Evolutionary conservation across 805 yeast genomes (phyloP).

Genomic region (Zygosaccharomyces lentus): DNA sequence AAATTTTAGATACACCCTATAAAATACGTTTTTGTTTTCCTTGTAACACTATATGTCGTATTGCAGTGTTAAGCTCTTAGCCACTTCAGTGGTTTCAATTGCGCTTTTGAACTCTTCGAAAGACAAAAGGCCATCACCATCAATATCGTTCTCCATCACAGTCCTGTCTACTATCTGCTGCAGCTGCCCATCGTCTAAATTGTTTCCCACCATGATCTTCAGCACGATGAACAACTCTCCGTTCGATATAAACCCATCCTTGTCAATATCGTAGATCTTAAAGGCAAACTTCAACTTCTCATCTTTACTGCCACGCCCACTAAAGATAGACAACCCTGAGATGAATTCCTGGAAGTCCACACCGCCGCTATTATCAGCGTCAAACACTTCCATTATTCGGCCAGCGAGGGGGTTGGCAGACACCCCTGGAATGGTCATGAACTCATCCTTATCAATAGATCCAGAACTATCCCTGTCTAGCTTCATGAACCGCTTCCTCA

Average conservation of each 20-base stretch:
- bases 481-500: slow-evolving; percentile 91
- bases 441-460: slow-evolving; percentile 84
- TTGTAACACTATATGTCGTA: slow-evolving; percentile 25
- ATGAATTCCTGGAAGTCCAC: slow-evolving; percentile 96
- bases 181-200: slow-evolving; percentile 76
- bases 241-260: slow-evolving; percentile 91
- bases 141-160: slow-evolving; percentile 84
- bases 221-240: slow-evolving; percentile 91
- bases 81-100: slow-evolving; percentile 51
- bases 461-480: slow-evolving; percentile 91
- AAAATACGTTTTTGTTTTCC: neutral
- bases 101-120: slow-evolving; percentile 83
- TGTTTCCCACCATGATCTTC: slow-evolving; percentile 95
- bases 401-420: slow-evolving; percentile 84
- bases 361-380: slow-evolving; percentile 85
- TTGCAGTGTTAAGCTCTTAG: slow-evolving; percentile 54
- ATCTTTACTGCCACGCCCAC: slow-evolving; percentile 72
- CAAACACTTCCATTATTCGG: slow-evolving; percentile 90
- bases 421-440: slow-evolving; percentile 88
- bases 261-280: slow-evolving; percentile 90
- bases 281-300: slow-evolving; percentile 88
- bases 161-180: slow-evolving; percentile 98
- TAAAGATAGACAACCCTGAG: slow-evolving; percentile 78
- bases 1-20: slow-evolving; percentile 37
- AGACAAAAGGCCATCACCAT: slow-evolving; percentile 80